Evolutionary conservation across 2,329 filamentous ascomycete species (phyloP).

Genomic region (Fusarium pseudograminearum): DNA sequence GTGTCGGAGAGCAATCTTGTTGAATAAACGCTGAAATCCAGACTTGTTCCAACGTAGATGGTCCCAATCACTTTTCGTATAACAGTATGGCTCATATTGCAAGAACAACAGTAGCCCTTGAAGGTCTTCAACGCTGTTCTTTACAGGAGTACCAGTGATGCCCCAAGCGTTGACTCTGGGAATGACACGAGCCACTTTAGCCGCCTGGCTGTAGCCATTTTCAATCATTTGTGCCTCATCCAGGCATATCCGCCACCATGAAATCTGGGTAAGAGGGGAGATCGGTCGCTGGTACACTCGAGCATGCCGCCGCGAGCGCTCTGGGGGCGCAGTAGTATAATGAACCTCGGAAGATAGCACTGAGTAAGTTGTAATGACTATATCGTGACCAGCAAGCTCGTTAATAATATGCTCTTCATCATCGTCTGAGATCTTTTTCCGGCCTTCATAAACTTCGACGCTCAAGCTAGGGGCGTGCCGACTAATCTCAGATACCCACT

Average conservation of each 20-base stretch:
- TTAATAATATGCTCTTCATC: constrained; percentile 57
- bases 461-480: constrained; percentile 69
- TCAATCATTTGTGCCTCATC: constrained; percentile 94
- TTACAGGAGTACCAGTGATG: constrained; percentile 87
- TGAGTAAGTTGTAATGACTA: constrained; percentile 74
- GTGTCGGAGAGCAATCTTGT: constrained; percentile 80
- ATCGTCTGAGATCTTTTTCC: constrained; percentile 52
- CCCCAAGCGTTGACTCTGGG: constrained; percentile 91
- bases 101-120: constrained; percentile 86
- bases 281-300: constrained; percentile 74
- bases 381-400: constrained; percentile 64
- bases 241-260: constrained; percentile 87
- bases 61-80: constrained; percentile 74
- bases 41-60: constrained; percentile 68
- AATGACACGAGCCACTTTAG: constrained; percentile 81
- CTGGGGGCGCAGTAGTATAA: constrained; percentile 76
- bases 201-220: constrained; percentile 85
- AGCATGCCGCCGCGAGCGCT: constrained; percentile 73
- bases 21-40: constrained; percentile 77
- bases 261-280: constrained; percentile 83
- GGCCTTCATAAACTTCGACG: constrained; percentile 68
- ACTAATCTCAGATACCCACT: constrained; percentile 72
- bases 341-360: constrained; percentile 85
- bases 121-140: constrained; percentile 81
- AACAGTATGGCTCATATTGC: constrained; percentile 80